Percentiles rank a stretch among this genome's conserved stretches.
Conservation (phyloP, 495 filamentous ascomycete genomes). For the Trichoderma asperelloides region DNA sequence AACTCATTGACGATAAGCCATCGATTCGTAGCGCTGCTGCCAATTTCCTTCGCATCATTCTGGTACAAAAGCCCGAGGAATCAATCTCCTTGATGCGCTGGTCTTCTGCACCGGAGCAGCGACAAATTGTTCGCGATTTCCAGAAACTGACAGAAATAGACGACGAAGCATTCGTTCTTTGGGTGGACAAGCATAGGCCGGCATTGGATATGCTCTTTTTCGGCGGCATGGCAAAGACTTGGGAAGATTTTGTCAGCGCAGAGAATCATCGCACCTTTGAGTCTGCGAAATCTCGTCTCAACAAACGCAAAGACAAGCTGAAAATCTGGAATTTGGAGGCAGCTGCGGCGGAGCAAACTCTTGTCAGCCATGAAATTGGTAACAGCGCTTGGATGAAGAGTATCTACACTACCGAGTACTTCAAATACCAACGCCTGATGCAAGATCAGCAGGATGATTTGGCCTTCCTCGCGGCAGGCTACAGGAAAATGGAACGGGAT, state of each 20-base stretch:
- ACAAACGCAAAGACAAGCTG: slow-evolving; percentile 71
- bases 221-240: slow-evolving; percentile 63
- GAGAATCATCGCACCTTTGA: slow-evolving; percentile 74
- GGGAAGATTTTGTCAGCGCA: slow-evolving; percentile 72
- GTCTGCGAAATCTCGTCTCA: slow-evolving; percentile 54
- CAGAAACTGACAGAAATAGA: slow-evolving; percentile 78
- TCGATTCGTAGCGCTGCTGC: slow-evolving; percentile 68
- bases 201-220: slow-evolving; percentile 78
- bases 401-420: slow-evolving; percentile 82
- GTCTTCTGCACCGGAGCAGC: slow-evolving; percentile 57
- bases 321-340: slow-evolving; percentile 66
- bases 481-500: slow-evolving; percentile 63
- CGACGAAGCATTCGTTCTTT: slow-evolving; percentile 72
- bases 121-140: slow-evolving; percentile 66
- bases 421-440: slow-evolving; percentile 75
- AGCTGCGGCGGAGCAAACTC: slow-evolving; percentile 55
- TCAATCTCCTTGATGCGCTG: slow-evolving; percentile 61
- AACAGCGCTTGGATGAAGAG: slow-evolving; percentile 89
- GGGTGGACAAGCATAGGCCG: slow-evolving; percentile 77
- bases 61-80: slow-evolving; percentile 90
- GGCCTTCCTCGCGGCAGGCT: slow-evolving; percentile 60
- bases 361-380: slow-evolving; percentile 70
- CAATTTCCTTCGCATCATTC: slow-evolving; percentile 77
- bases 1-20: slow-evolving; percentile 55
- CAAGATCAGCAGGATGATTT: slow-evolving; percentile 91